Conservation (phyloP, 805 yeast genomes). For the Maudiozyma barnettii region DNA sequence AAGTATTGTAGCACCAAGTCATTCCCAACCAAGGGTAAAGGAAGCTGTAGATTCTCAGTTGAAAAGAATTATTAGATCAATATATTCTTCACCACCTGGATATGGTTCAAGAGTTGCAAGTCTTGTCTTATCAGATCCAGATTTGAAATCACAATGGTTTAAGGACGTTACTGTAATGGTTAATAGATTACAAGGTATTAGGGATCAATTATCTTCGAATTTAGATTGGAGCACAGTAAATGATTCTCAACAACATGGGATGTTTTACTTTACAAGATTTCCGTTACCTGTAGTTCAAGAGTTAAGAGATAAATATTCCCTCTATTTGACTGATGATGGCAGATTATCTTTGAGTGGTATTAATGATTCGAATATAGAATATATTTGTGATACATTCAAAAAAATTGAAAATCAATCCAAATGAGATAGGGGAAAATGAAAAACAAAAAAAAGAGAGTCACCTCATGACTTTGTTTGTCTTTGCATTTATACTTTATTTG, state of each 20-base stretch:
- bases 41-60: slow-evolving; percentile 63
- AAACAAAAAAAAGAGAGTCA: neutral
- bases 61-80: slow-evolving; percentile 73
- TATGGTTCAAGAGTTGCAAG: slow-evolving; percentile 89
- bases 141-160: slow-evolving; percentile 66
- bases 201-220: slow-evolving; percentile 51
- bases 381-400: slow-evolving; percentile 26
- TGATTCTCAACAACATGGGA: slow-evolving; percentile 63
- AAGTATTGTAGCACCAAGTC: slow-evolving; percentile 44
- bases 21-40: slow-evolving; percentile 37
- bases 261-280: slow-evolving; percentile 91
- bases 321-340: slow-evolving; percentile 85
- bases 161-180: slow-evolving; percentile 71
- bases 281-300: slow-evolving; percentile 56
- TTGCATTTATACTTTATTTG: too few relatives aligned
- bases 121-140: slow-evolving; percentile 52
- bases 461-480: neutral
- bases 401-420: slow-evolving; percentile 1
- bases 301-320: slow-evolving; percentile 61
- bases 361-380: slow-evolving; percentile 68
- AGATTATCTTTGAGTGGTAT: slow-evolving; percentile 88
- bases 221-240: slow-evolving; percentile 80
- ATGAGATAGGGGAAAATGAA: neutral
- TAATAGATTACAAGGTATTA: slow-evolving; percentile 64
- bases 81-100: slow-evolving; percentile 89